phyloP scores from a whole-genome alignment of 352 stramenopile species.

The Phytophthora colocasiae region DNA sequence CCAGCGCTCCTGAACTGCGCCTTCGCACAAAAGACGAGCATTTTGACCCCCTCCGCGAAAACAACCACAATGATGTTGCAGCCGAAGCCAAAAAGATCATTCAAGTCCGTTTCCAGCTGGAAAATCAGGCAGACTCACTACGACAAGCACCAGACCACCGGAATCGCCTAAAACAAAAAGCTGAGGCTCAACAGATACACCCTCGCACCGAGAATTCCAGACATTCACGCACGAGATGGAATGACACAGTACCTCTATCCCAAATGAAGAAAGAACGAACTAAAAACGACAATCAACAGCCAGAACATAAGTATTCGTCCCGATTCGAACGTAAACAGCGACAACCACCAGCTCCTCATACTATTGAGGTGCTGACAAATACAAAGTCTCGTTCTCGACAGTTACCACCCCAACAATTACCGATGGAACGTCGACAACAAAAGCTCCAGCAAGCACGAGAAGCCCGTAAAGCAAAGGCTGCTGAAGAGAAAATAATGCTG shows the following conservation, averaged over 20 bases:
- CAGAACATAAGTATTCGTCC: constrained; percentile 5
- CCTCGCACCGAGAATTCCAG: neutral
- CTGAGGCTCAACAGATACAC: neutral
- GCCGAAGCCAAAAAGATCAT: constrained; percentile 58
- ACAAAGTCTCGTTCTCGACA: constrained; percentile 2
- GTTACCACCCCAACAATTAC: constrained; percentile 18
- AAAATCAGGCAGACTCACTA: constrained; percentile 48
- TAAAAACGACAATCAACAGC: constrained; percentile 16
- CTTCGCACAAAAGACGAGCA: constrained; percentile 6
- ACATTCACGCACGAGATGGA: neutral
- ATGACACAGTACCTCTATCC: neutral
- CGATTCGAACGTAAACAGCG: neutral
- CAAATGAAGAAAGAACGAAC: constrained; percentile 13
- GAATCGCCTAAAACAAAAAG: constrained; percentile 4
- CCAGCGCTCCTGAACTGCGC: constrained; percentile 33
- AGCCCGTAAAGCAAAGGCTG: constrained; percentile 22
- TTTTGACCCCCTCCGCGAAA: neutral
- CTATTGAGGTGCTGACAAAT: neutral
- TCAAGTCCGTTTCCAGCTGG: constrained; percentile 49
- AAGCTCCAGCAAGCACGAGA: constrained; percentile 33
- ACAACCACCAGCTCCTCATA: neutral
- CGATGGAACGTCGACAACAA: constrained; percentile 51
- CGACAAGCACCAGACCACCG: constrained; percentile 16
- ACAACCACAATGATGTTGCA: constrained; percentile 14
- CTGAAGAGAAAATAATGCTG: constrained; percentile 24